phyloP scores from a whole-genome alignment of 108 stramenopile genomes.

The Nitzschia sp. region DNA sequence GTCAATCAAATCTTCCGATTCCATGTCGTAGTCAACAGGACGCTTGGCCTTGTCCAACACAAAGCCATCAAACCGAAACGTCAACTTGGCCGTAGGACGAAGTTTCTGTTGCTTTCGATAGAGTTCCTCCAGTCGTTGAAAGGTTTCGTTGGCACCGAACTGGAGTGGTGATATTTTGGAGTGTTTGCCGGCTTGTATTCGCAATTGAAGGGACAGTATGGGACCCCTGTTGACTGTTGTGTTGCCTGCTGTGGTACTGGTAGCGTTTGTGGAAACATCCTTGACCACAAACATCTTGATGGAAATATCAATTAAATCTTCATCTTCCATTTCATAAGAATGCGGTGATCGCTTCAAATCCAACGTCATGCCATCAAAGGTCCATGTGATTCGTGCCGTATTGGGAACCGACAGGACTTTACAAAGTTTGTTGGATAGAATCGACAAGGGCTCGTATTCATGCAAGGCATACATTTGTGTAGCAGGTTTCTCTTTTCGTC shows the following conservation, averaged over 20 bases:
- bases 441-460: slow-evolving; percentile 31
- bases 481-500: slow-evolving; percentile 2
- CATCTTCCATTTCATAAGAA: slow-evolving; percentile 72
- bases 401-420: slow-evolving; percentile 25
- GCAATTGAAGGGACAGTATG: slow-evolving; percentile 1
- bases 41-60: slow-evolving; percentile 26
- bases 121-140: slow-evolving; percentile 5
- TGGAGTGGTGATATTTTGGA: neutral
- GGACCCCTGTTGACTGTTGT: neutral
- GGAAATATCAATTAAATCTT: slow-evolving; percentile 59
- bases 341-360: slow-evolving; percentile 45
- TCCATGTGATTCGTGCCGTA: slow-evolving; percentile 13
- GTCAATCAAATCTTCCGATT: slow-evolving; percentile 62
- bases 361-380: slow-evolving; percentile 57
- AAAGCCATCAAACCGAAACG: slow-evolving; percentile 50
- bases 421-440: slow-evolving; percentile 20
- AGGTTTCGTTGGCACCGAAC: slow-evolving; percentile 1
- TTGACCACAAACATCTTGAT: slow-evolving; percentile 5
- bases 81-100: neutral
- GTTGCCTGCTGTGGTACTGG: neutral
- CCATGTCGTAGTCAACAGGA: slow-evolving; percentile 50
- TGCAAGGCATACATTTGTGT: slow-evolving; percentile 21
- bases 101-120: slow-evolving; percentile 1
- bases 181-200: neutral
- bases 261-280: slow-evolving; percentile 19